These are phyloP conservation scores for Lichina pygmaea DNA, from an alignment of 495 filamentous ascomycete species.

Conservation along the genomic window DNA sequence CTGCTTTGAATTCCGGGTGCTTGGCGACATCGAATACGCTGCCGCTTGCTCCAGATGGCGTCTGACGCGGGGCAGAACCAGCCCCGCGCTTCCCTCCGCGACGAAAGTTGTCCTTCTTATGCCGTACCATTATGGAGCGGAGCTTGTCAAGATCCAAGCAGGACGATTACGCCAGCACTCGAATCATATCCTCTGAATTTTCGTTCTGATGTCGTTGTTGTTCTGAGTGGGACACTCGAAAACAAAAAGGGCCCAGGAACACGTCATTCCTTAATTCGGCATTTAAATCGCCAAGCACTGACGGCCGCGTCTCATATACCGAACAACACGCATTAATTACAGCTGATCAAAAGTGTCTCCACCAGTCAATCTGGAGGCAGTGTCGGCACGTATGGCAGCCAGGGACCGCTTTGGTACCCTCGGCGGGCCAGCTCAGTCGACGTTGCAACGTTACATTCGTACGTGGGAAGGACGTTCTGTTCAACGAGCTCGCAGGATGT, in stretches of 20 bases:
- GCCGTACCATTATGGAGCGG: conserved; percentile 41
- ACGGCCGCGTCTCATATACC: too few relatives aligned
- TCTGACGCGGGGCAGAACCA: conserved; percentile 13
- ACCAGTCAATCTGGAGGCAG: conserved; percentile 51
- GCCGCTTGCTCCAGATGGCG: conserved; percentile 14
- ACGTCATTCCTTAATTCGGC: too few relatives aligned
- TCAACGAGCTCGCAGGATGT: neutral
- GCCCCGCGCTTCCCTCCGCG: conserved; percentile 34
- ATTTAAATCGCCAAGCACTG: too few relatives aligned
- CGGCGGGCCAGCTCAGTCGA: conserved; percentile 51
- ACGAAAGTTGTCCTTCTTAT: conserved; percentile 75
- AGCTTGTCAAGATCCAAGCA: too few relatives aligned
- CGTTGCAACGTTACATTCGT: conserved; percentile 84
- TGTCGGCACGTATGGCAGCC: conserved; percentile 80
- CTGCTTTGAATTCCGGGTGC: conserved; percentile 53
- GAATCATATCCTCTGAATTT: too few relatives aligned
- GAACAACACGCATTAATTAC: too few relatives aligned
- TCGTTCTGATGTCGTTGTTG: too few relatives aligned
- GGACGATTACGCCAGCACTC: too few relatives aligned
- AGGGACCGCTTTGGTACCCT: conserved; percentile 81
- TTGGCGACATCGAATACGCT: conserved; percentile 14
- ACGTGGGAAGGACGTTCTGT: conserved; percentile 4
- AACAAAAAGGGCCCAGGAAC: too few relatives aligned
- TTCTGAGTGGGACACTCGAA: too few relatives aligned
- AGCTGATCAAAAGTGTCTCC: conserved; percentile 1